Conservation (phyloP, 805 yeast genomes). For the Saccharomycopsis babjevae region DNA sequence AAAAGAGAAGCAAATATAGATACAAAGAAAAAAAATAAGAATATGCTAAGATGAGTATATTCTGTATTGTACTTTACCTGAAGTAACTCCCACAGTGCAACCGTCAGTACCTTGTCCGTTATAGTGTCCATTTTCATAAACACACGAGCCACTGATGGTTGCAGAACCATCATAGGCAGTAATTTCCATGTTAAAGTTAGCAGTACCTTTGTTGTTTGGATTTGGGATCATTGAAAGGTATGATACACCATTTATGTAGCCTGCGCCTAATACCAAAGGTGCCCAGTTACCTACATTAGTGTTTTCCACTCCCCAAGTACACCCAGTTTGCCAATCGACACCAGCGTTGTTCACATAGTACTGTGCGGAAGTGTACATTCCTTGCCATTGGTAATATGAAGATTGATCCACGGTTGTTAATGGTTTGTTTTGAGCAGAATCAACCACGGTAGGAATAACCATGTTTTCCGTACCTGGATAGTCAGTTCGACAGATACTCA, state of each 20-base stretch:
- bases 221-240: conserved; percentile 90
- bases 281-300: conserved; percentile 69
- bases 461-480: conserved; percentile 78
- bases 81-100: conserved; percentile 85
- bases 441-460: conserved; percentile 61
- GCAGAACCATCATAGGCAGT: conserved; percentile 58
- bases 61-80: conserved; percentile 67
- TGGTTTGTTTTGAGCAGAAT: conserved; percentile 40
- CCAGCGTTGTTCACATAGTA: conserved; percentile 73
- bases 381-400: conserved; percentile 52
- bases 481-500: conserved; percentile 68
- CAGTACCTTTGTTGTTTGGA: conserved; percentile 68
- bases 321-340: conserved; percentile 56
- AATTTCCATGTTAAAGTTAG: conserved; percentile 70
- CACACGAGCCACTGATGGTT: conserved; percentile 62
- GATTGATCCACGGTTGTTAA: conserved; percentile 52
- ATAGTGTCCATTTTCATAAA: conserved; percentile 69
- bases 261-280: conserved; percentile 88
- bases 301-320: conserved; percentile 57
- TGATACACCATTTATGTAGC: conserved; percentile 55
- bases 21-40: neutral
- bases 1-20: neutral
- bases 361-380: conserved; percentile 57
- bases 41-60: conserved; percentile 2
- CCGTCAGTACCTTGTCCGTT: conserved; percentile 65